These are phyloP conservation scores for Punica granatum DNA, from an alignment of 345 rosid species.

Conservation along the genomic window DNA sequence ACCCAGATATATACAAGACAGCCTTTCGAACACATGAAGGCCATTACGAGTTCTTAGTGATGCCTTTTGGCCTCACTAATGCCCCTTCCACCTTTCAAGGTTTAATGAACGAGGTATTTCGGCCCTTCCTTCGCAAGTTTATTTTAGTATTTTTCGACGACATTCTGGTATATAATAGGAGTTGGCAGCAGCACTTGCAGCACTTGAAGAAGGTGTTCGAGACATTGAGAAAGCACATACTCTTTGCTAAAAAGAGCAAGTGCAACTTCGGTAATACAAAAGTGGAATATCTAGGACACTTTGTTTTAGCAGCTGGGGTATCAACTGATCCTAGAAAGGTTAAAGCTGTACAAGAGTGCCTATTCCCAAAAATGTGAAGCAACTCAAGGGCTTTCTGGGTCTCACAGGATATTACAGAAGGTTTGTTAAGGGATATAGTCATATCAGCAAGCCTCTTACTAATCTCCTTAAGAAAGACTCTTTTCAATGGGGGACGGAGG, in stretches of 20 bases:
- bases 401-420: conserved; percentile 1
- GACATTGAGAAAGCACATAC: not conserved
- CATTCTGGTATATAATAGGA: conserved; percentile 1
- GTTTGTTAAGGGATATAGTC: not conserved
- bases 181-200: not conserved
- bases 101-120: conserved; percentile 4
- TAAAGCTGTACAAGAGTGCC: not conserved
- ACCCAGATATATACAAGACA: not conserved
- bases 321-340: not conserved
- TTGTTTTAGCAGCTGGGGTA: not conserved
- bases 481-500: not conserved
- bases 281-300: conserved; percentile 5
- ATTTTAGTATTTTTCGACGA: conserved; percentile 13
- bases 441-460: not conserved
- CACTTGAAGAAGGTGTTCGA: not conserved
- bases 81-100: conserved; percentile 13
- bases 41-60: conserved; percentile 13
- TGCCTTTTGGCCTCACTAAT: conserved; percentile 13
- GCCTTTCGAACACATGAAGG: conserved; percentile 9
- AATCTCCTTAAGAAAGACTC: not conserved
- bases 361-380: not conserved
- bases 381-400: not conserved
- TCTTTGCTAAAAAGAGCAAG: not conserved
- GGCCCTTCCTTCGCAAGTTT: not conserved
- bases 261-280: not conserved